phyloP scores from a whole-genome alignment of 2,329 filamentous ascomycete genomes.

The Atkinsonella hypoxylon region DNA sequence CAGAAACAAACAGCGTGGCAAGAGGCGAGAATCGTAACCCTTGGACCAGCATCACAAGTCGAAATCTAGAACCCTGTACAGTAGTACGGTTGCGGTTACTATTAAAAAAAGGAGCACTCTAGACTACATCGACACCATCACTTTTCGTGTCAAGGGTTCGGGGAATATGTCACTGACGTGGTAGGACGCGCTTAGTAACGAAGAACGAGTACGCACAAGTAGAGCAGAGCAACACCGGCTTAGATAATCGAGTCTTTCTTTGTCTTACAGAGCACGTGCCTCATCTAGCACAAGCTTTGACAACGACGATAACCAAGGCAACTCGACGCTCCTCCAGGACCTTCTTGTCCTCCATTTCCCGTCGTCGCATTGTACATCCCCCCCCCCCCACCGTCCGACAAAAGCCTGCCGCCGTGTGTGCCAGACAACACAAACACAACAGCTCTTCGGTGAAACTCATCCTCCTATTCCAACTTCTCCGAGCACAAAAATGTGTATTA shows the following conservation, averaged over 20 bases:
- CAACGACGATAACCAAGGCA: background rate
- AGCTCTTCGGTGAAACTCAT: background rate
- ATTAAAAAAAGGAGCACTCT: too few species aligned
- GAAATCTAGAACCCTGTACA: too few species aligned
- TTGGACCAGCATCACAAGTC: too few species aligned
- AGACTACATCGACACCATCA: too few species aligned
- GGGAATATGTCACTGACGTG: too few species aligned
- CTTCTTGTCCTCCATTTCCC: background rate
- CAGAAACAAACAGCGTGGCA: too few species aligned
- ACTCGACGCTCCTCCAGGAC: background rate
- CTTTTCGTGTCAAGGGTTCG: too few species aligned
- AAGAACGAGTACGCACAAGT: background rate
- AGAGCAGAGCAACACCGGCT: background rate
- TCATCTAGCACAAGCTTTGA: background rate
- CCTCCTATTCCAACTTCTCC: background rate
- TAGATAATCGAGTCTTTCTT: background rate
- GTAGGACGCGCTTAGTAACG: too few species aligned
- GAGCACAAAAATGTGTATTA: constrained; percentile 3
- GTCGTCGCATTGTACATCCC: background rate
- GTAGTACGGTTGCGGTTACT: too few species aligned
- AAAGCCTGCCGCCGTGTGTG: constrained; percentile 4
- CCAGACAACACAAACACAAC: constrained; percentile 8
- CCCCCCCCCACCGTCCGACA: background rate
- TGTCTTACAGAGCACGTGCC: constrained; percentile 2
- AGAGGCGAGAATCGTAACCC: too few species aligned